Evolutionary conservation across 192 early-diverging fungal genomes (phyloP).

Genomic region (Backusella mclennaniae): DNA sequence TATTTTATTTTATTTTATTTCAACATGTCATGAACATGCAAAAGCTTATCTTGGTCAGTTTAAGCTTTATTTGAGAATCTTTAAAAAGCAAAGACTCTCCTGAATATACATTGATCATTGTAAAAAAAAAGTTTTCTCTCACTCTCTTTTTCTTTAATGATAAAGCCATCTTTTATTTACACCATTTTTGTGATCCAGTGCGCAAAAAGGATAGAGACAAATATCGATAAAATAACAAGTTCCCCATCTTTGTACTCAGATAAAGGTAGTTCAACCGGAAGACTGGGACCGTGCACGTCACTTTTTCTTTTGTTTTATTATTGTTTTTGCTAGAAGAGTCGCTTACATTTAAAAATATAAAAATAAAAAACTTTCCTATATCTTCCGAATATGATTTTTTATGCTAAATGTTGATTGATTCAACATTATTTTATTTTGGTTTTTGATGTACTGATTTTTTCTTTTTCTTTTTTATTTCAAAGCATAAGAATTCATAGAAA

Average conservation of each 20-base stretch:
- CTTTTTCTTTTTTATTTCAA: too few relatives aligned
- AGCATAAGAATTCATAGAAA: not conserved
- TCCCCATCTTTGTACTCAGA: not conserved
- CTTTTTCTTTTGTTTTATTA: not conserved
- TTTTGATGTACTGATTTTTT: not conserved
- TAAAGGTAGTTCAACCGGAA: not conserved
- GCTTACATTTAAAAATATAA: not conserved
- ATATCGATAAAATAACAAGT: not conserved
- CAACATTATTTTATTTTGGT: not conserved
- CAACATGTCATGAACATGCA: not conserved
- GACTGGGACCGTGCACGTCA: constrained; percentile 2
- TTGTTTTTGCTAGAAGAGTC: too few relatives aligned
- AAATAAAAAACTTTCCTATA: not conserved
- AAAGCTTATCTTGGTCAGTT: not conserved
- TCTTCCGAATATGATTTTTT: not conserved
- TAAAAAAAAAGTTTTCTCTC: not conserved
- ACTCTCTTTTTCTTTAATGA: not conserved
- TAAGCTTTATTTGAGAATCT: not conserved
- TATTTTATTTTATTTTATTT: not conserved
- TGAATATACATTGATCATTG: not conserved
- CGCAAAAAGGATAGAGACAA: not conserved
- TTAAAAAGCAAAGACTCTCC: not conserved
- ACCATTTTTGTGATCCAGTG: not conserved
- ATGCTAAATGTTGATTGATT: not conserved
- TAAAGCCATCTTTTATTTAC: not conserved